These are phyloP conservation scores for Taphrina flavorubra DNA, from an alignment of 1,139 yeast genomes.

Conservation along the genomic window DNA sequence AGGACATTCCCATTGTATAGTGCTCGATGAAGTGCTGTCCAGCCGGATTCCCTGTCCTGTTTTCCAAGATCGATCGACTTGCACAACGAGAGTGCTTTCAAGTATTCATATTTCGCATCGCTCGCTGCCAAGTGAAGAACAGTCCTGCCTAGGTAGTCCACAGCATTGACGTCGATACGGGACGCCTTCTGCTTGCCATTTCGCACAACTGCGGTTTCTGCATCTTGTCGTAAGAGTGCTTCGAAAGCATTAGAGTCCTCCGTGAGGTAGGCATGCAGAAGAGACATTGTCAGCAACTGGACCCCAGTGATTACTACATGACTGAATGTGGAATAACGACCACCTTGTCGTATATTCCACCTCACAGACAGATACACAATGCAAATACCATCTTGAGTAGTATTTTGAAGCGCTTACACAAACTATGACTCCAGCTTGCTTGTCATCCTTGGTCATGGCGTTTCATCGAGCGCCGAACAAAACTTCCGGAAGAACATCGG, in stretches of 20 bases:
- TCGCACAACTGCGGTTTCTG: not conserved
- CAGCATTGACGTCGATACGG: conserved; percentile 19
- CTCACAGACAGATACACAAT: no score
- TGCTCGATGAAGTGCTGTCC: conserved; percentile 80
- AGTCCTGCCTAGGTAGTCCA: conserved; percentile 62
- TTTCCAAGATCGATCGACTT: conserved; percentile 57
- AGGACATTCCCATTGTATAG: conserved; percentile 64
- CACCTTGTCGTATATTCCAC: not conserved
- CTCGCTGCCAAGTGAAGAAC: conserved; percentile 65
- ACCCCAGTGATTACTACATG: not conserved
- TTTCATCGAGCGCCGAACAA: no score
- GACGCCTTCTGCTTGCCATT: not conserved
- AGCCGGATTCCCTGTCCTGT: conserved; percentile 76
- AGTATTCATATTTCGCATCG: conserved; percentile 59
- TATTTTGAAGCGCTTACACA: no score
- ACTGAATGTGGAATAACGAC: not conserved
- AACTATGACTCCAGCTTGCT: not conserved
- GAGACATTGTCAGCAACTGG: conserved; percentile 3
- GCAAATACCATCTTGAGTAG: no score
- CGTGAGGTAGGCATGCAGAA: conserved; percentile 32
- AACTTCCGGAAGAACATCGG: not conserved
- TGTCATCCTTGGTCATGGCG: not conserved
- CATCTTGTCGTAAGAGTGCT: not conserved
- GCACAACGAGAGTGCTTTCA: conserved; percentile 59
- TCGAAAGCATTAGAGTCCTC: conserved; percentile 22